Base-by-base conservation (phyloP, 225 moss, liverwort and hornwort genomes). In the Climacium dendroides region DNA sequence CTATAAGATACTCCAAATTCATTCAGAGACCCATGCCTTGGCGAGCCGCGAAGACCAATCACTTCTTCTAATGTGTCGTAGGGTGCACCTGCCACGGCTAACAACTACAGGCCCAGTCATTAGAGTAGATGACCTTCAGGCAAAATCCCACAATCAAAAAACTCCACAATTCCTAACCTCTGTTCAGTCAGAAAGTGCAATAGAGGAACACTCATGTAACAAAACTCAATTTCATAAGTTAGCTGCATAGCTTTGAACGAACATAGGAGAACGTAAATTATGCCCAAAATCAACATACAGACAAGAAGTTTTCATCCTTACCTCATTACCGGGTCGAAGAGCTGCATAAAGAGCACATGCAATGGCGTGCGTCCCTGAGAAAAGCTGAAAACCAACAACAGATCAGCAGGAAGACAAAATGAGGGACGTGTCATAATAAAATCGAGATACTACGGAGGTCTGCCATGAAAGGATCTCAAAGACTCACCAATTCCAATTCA, bases 331-430 rank as follows among this genome's bases (percentile, higher is more conserved):
- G 70, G 97, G 97, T 80, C 97, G 97, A 85, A 98, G 94, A 79
- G 89, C 91, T 62, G 96, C 97, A 87, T 91, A 98, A 34, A 98
- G 93, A 73, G 97, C 97, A 89, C 97, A 98, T 43, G 97, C 96
- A 84, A 98, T 98, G 59, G 97, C 96, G 91, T 98, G 97, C n/a
- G 97, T 98, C 86, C 97, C 97, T 85, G 97, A 98, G 87, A 95
- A 98, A 69, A 98, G 92, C 96, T 98, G 93, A 89, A 85, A 85
- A 29, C 74, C 74, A 74, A 90, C 70, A 87, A 57, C 20, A 81
- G 78, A 25, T 88, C 71, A 88, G 83, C 82, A 69, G 41, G 84
- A 85, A 82, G 82, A 83, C 48, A 67, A 89, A 64, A 39, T 35
- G 60, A 80, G 66, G 52, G 23, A 75, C 8, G 39, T 32, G 64